Evolutionary conservation across 257 asterid genomes (phyloP), one percentile per base, ranked within the genome.

Genomic region (Solanum sejunctum): DNA sequence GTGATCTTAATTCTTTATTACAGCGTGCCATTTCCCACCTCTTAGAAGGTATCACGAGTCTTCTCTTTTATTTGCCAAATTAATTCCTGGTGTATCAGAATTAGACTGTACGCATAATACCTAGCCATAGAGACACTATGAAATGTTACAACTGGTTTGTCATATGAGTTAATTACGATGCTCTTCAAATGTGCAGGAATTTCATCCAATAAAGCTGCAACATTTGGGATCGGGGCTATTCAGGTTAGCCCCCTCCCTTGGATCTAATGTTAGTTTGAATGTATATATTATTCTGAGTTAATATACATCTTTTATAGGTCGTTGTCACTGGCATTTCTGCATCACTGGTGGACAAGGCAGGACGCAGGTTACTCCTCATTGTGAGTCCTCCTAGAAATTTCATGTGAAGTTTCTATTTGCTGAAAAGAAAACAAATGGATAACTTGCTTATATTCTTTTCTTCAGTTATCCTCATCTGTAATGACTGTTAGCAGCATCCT

Each of bases 351-450:
- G 99, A 96, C 89, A 92, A 85, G 88, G 92, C 94, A 0, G 99
- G 99, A 63, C 96, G 99, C 61, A 89, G 98, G 88, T 89, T 92
- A 86, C 98, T 96, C 85, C 98, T 94, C 81, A 87, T 92, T 10
- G 98, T 96, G 88, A 15, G 95, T 88, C 28, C n/a, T 63, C 60
- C 47, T 86, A 12, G 45, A 49, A 15, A 21, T 28, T 82, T 56
- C 41, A 8, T 52, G 23, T 43, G 63, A 11, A 63, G 18, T 51
- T 75, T 83, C 72, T 49, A 41, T 57, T 23, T 49, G 11, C 73
- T 60, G 58, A 52, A 73, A 13, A 56, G 58, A 61, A 60, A 23
- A 17, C 81, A 69, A 54, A 28, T 4, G 7, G 11, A 47, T 20
- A 83, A 73, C 66, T 61, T 43, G 12, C 26, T 73, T 85, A 23